Percentiles rank a stretch among this genome's conserved stretches.
phyloP scores from a whole-genome alignment of 2,329 filamentous ascomycete species.

The Penicillium sp. region DNA sequence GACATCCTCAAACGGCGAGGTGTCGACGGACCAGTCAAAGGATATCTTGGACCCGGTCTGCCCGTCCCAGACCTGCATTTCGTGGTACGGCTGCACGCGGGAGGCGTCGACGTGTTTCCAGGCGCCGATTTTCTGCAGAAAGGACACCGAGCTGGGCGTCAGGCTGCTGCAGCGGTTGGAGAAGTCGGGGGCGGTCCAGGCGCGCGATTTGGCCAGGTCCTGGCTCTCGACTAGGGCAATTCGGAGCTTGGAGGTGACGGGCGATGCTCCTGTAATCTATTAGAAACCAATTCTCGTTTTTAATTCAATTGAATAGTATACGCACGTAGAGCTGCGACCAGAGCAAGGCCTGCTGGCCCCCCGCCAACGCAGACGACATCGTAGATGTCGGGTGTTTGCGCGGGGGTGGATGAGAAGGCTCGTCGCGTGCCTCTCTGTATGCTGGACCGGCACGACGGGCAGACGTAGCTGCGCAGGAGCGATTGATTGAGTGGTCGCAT shows the following conservation, averaged over 20 bases:
- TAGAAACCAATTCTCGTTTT: background rate
- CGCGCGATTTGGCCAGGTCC: constrained; percentile 66
- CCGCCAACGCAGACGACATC: constrained; percentile 91
- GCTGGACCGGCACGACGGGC: constrained; percentile 35
- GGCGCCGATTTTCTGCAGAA: constrained; percentile 76
- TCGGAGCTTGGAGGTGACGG: constrained; percentile 69
- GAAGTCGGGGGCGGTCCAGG: constrained; percentile 70
- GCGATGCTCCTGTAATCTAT: constrained; percentile 62
- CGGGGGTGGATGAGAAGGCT: constrained; percentile 30
- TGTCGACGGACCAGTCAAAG: constrained; percentile 68
- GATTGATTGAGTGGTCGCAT: constrained; percentile 34
- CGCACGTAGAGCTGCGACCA: constrained; percentile 72
- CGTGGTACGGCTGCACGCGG: constrained; percentile 81
- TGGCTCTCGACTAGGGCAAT: constrained; percentile 89
- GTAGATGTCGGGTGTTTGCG: constrained; percentile 66
- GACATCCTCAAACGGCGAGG: constrained; percentile 43
- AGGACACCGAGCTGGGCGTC: constrained; percentile 80
- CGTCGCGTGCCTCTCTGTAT: constrained; percentile 22
- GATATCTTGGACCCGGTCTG: constrained; percentile 81
- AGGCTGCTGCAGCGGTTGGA: constrained; percentile 96
- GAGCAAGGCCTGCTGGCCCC: constrained; percentile 81
- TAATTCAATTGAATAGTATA: constrained; percentile 9
- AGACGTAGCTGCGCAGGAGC: constrained; percentile 36
- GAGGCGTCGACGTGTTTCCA: constrained; percentile 72
- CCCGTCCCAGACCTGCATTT: constrained; percentile 99